Evolutionary conservation across 352 stramenopile species (phyloP), one percentile per base, ranked within the genome.

Genomic region (Phytophthora aleatoria): DNA sequence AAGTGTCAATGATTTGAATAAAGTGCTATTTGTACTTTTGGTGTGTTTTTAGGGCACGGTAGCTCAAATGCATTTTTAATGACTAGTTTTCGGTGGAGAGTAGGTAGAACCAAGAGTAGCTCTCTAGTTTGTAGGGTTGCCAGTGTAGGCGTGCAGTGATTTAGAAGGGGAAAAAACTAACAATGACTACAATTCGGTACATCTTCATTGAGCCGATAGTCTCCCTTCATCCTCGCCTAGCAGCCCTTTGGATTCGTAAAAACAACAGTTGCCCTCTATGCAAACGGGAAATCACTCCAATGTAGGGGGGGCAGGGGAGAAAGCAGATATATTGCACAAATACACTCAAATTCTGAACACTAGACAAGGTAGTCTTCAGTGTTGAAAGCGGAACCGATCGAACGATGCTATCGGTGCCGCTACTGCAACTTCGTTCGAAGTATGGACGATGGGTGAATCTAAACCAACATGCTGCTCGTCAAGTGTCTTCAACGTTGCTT

Each of bases 261-360:
- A 90, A 92, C 67, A 92, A 92, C 53, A 91, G 78, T 67, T 92
- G 83, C 49, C 83, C 83, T 30, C 61, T 92, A 13, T 92, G 83
- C 57, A 92, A 92, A 65, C 49, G 73, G 50, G 76, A 90, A 68
- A 90, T 92, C 27, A 58, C 64, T 31, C 13, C 55, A 36, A 66
- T 79, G 10, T n/a, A 50, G 35, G 9, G 20, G 33, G 67, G 8
- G 13, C n/a, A 31, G n/a, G 36, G 41, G n/a, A 20, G n/a, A 47
- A 56, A 44, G 27, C 24, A 61, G 39, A 13, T 48, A 48, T n/a
- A 64, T 58, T 65, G 38, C 43, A 56, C 45, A 61, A 45, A 55
- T 53, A 44, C 27, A 67, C 42, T 50, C 30, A 26, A 57, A 38
- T 27, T 33, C 41, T 57, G 7, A 12, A 55, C 31, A 36, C 31